Evolutionary conservation across 2,329 filamentous ascomycete genomes (phyloP).

Genomic region (Exserohilum rostratum): DNA sequence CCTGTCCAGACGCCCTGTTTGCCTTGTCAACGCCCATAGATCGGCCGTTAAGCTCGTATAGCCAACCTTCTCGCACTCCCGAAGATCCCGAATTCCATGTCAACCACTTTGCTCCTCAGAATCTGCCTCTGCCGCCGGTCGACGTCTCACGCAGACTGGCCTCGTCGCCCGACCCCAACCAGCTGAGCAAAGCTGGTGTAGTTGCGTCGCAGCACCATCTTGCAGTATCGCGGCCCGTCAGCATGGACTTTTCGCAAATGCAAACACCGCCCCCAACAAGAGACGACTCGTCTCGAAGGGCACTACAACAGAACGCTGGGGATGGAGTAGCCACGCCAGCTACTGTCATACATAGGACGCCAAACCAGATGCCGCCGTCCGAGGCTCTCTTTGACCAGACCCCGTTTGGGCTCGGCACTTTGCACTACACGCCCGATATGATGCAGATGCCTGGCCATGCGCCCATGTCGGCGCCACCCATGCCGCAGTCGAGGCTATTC

Average conservation of each 20-base stretch:
- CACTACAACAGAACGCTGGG: conserved; percentile 39
- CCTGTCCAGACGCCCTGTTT: conserved; percentile 51
- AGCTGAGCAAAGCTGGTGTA: conserved; percentile 19
- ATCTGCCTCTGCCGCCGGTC: conserved; percentile 63
- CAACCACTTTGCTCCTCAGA: conserved; percentile 64
- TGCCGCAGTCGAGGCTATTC: conserved; percentile 56
- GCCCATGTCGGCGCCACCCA: conserved; percentile 62
- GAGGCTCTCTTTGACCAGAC: conserved; percentile 46
- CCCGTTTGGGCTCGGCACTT: conserved; percentile 56
- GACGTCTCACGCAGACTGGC: conserved; percentile 63
- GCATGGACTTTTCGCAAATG: conserved; percentile 57
- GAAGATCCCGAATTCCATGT: conserved; percentile 61
- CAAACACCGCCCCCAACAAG: conserved; percentile 68
- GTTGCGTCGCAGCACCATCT: conserved; percentile 20
- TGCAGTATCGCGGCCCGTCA: conserved; percentile 31
- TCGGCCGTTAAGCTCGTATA: conserved; percentile 44
- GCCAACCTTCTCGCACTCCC: conserved; percentile 42
- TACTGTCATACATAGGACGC: conserved; percentile 51
- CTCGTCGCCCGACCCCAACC: conserved; percentile 61
- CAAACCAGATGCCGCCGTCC: conserved; percentile 35
- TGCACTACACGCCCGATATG: conserved; percentile 65
- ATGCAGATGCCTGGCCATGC: conserved; percentile 60
- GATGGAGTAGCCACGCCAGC: conserved; percentile 41
- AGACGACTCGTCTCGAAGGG: conserved; percentile 59
- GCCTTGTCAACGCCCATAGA: conserved; percentile 46